Conservation (phyloP, 78 protist species). For the Guillardia theta region DNA sequence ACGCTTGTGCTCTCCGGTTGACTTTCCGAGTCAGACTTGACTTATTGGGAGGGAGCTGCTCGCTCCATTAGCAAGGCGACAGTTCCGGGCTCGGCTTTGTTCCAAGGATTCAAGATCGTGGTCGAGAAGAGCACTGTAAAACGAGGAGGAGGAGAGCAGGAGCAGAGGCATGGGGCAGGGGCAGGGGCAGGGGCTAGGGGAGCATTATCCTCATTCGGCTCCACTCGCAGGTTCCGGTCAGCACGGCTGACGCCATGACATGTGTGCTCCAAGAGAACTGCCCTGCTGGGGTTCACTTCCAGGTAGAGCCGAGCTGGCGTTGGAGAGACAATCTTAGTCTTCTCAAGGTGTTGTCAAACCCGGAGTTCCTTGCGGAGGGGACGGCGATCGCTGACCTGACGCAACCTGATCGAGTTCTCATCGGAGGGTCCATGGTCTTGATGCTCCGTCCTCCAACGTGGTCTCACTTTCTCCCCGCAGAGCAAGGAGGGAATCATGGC, state of each 20-base stretch:
- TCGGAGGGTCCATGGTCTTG: constrained; percentile 71
- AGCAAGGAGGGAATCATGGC: constrained; percentile 67
- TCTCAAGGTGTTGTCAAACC: constrained; percentile 84
- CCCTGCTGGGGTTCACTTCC: not conserved
- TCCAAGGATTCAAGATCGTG: constrained; percentile 65
- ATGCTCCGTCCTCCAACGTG: not conserved
- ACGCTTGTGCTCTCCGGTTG: not conserved
- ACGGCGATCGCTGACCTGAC: constrained; percentile 83
- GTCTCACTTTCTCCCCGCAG: not conserved
- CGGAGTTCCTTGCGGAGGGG: constrained; percentile 95
- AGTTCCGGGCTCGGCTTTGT: not conserved
- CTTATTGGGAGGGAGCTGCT: constrained; percentile 62
- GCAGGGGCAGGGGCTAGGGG: too few relatives aligned
- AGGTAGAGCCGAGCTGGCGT: too few relatives aligned
- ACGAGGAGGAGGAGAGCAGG: too few relatives aligned
- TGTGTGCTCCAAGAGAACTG: not conserved
- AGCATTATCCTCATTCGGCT: not conserved
- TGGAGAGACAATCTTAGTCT: not conserved
- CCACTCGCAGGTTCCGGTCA: constrained; percentile 73
- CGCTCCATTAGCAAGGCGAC: constrained; percentile 7
- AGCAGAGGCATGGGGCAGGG: too few relatives aligned
- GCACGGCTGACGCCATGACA: constrained; percentile 59
- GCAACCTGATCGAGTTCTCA: constrained; percentile 92
- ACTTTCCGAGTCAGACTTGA: constrained; percentile 53
- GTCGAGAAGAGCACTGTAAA: constrained; percentile 86